These are phyloP conservation scores for Pseudonitzschia delicatissima DNA, from an alignment of 108 stramenopile genomes.

Conservation along the genomic window DNA sequence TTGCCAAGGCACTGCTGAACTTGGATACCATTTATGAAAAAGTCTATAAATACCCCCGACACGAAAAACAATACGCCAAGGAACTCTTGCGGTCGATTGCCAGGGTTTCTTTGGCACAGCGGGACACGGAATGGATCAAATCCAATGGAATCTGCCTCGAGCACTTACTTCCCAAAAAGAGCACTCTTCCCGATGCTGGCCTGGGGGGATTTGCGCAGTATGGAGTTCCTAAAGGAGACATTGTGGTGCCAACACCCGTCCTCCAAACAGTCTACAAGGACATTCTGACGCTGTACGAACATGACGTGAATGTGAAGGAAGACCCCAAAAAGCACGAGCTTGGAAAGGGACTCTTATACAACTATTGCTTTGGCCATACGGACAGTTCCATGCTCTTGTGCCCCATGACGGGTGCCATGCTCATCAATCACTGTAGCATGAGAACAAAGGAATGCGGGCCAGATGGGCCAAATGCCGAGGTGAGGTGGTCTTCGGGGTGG, in stretches of 20 bases:
- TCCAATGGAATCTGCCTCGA: slow-evolving; percentile 45
- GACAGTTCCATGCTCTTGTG: slow-evolving; percentile 62
- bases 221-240: slow-evolving; percentile 20
- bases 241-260: slow-evolving; percentile 38
- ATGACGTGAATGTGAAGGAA: neutral
- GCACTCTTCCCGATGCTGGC: slow-evolving; percentile 64
- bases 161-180: slow-evolving; percentile 31
- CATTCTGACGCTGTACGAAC: slow-evolving; percentile 6
- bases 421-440: slow-evolving; percentile 30
- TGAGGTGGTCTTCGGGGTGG: slow-evolving; percentile 28
- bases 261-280: slow-evolving; percentile 17
- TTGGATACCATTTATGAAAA: neutral
- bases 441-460: neutral
- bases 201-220: slow-evolving; percentile 71
- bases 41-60: neutral
- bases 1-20: neutral
- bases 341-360: slow-evolving; percentile 34
- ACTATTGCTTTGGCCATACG: slow-evolving; percentile 68
- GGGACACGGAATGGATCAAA: slow-evolving; percentile 39
- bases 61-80: neutral
- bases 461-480: slow-evolving; percentile 46
- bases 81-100: neutral
- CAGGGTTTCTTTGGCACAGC: slow-evolving; percentile 9
- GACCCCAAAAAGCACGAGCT: neutral
- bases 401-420: slow-evolving; percentile 29